Evolutionary conservation across 2,329 filamentous ascomycete genomes (phyloP), one percentile per base, ranked within the genome.

Genomic region (Colletotrichum aenigma): DNA sequence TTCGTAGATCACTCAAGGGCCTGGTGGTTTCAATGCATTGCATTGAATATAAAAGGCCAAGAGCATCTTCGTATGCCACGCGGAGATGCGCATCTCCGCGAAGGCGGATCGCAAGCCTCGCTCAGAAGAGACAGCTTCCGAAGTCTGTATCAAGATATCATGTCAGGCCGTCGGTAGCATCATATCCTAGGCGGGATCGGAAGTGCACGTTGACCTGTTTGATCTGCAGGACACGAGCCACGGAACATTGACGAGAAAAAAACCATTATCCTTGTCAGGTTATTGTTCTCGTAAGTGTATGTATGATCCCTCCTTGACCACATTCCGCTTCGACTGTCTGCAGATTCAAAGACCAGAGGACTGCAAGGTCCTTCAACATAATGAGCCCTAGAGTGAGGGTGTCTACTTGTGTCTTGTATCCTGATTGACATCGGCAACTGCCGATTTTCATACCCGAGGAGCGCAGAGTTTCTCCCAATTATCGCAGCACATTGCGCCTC

Each of bases 11-110:
- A 52, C 13, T 0, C 2, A 21, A 21, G 43, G n/a, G 10, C 2
- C n/a, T 3, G 21, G 9, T 48, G 5, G 10, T 52, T 52, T 2
- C n/a, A 21, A 13, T 7, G 0, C 10, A 0, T 13, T 21, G 43
- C 43, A 21, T 52, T 52, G 43, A 21, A 21, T 21, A 21, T 2
- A 21, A 21, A 13, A 52, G 2, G 43, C 43, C 43, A 21, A 52
- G 43, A 13, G 43, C n/a, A 52, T 13, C n/a, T 21, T 52, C 3
- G 6, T 21, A 52, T 13, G 43, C n/a, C 5, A 1, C 1, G n/a
- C 13, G n/a, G 8, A 13, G n/a, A 21, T 52, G 43, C n/a, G 43
- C 43, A 21, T 52, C n/a, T 13, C 43, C 43, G 43, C 10, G 43
- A 52, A 52, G 10, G 16, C n/a, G 43, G 0, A 13, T 48, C 43